Base-by-base conservation (phyloP, 345 rosid genomes). In the Viola odorata region DNA sequence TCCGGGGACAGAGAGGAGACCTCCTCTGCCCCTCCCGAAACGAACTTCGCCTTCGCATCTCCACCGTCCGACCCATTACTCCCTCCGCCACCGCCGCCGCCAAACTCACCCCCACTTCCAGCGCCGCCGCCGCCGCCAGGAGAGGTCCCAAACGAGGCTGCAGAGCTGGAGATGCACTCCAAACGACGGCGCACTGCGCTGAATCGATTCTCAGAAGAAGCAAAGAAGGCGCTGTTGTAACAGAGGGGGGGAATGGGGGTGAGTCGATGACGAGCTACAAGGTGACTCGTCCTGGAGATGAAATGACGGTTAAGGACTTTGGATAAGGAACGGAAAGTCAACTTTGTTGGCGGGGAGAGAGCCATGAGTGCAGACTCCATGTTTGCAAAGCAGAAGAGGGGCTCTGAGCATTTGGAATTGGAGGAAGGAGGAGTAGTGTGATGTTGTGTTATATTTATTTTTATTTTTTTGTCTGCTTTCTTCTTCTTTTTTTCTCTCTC, bases 21-120 rank as follows among this genome's bases (percentile, higher is more conserved):
- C 45, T 68, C 80, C 60, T 85, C 81, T 42, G 65, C 68, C 0
- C 67, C 80, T 68, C 70, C 87, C 5, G 77, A 80, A 17, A 67
- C 80, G 69, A 84, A 57, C 67, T 69, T 81, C 7, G 78, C 68
- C 74, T 78, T 73, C 3, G 78, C 82, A 70, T 82, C 94, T 23
- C 91, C 94, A 50, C 84, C 78, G 10, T 66, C 83, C 2, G 74
- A 65, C 59, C 84, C 80, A 3, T 78, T 87, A 0, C 83, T 82
- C 2, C 77, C 87, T 4, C 88, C 78, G 0, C 83, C 81, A 1
- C 82, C 78, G 0, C 55, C 75, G 0, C 81, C 83, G 0, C 85
- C 83, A 4, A 61, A 58, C 16, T 72, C 58, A 41, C 71, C 68
- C 13, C 76, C 53, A 45, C 74, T 71, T 0, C 80, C 78, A 23